phyloP scores from a whole-genome alignment of 331 rosid species.

The Erythrophleum ivorense region DNA sequence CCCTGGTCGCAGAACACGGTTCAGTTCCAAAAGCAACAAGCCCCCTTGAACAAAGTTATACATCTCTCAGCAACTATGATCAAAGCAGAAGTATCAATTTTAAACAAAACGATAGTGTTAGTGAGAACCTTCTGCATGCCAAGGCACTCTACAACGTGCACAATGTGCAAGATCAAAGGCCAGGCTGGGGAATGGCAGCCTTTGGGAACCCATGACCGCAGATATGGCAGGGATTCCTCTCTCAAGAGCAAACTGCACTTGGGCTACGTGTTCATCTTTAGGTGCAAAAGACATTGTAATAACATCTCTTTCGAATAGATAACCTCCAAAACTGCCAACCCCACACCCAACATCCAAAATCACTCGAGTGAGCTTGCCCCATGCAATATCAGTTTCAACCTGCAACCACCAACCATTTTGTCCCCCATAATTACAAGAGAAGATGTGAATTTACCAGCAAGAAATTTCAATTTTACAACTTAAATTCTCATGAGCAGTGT shows the following conservation, averaged over 20 bases:
- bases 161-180: slow-evolving; percentile 80
- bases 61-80: slow-evolving; percentile 26
- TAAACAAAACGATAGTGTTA: background rate
- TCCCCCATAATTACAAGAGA: background rate
- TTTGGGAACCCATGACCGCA: slow-evolving; percentile 93
- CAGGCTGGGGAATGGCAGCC: slow-evolving; percentile 77
- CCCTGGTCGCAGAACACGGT: slow-evolving; percentile 84
- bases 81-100: background rate
- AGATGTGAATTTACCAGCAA: background rate
- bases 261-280: slow-evolving; percentile 92
- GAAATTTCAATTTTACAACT: background rate
- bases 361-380: slow-evolving; percentile 86
- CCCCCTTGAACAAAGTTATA: slow-evolving; percentile 62
- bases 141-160: slow-evolving; percentile 91
- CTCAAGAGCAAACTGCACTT: slow-evolving; percentile 91
- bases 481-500: background rate
- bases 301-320: slow-evolving; percentile 77
- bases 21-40: slow-evolving; percentile 80
- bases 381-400: slow-evolving; percentile 68
- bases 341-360: slow-evolving; percentile 92
- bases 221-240: slow-evolving; percentile 93
- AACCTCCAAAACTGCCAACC: slow-evolving; percentile 92
- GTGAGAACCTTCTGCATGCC: slow-evolving; percentile 76
- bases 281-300: slow-evolving; percentile 91
- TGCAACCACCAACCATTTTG: slow-evolving; percentile 36